Base-by-base conservation (phyloP, 2,329 filamentous ascomycete species). In the Zymoseptoria crescenta region DNA sequence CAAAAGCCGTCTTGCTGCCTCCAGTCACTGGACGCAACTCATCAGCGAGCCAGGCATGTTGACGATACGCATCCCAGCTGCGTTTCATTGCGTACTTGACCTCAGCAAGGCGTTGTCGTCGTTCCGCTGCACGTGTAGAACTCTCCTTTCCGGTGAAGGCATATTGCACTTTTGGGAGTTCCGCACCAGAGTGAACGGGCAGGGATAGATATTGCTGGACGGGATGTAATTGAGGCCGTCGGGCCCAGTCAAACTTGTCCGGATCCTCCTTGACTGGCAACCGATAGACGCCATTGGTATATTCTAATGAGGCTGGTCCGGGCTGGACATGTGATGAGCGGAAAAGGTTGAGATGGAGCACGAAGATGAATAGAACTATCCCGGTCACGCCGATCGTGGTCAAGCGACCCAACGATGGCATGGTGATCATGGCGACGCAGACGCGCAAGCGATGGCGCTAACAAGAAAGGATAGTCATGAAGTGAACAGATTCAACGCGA, bases 1-100 rank as follows among this genome's bases (percentile, higher is more conserved):
- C 93, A 72, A 96, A 96, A 0, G 90, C 88, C 69, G 96, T 89
- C 28, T 84, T 83, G 63, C 79, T 84, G 20, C 75, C 77, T 56
- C 85, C 85, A 19, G 83, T 82, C 16, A 71, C 48, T 1, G 93
- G 93, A 21, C 76, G 80, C 8, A 96, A 74, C 75, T 96, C 93
- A 70, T 97, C 93, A 67, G 95, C 89, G 62, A 87, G 82, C 85
- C 90, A 93, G 8, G 92, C 92, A 68, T 86, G 81, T 62, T 83
- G 79, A 70, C 83, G 88, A 75, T 96, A 96, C 41, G 88, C 89
- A 4, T 79, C 75, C 92, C 93, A 96, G 0, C 89, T 86, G 64
- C 86, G 87, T 67, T 82, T 76, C 75, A 95, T 90, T 59, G 91
- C 87, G 4, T 81, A 78, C 72, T 86, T 90, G 70, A 97, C 85